Evolutionary conservation across 768 basidiomycete genomes (phyloP), one percentile per base, ranked within the genome.

Genomic region (Xerocomus potaroensis): DNA sequence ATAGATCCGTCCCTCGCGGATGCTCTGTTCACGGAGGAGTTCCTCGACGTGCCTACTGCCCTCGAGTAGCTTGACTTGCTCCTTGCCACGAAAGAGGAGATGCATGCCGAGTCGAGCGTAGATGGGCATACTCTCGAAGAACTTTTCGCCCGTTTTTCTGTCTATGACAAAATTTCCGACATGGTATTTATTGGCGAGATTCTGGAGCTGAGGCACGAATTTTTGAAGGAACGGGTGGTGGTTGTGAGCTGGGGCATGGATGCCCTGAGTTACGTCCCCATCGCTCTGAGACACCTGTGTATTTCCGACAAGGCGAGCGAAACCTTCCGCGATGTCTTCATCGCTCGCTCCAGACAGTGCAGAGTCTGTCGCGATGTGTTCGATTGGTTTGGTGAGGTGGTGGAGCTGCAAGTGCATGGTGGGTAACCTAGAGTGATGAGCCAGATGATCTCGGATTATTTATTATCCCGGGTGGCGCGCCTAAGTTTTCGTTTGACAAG

Each of bases 101-200:
- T 89, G 87, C 87, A 89, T 89, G 7, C 82, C 83, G 37, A 85
- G 70, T 62, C 81, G 71, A 2, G 78, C 75, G 55, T 81, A 87
- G 35, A 87, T 70, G 1, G 86, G 86, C 86, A 88, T 88, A 26
- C 72, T 73, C 68, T 88, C 86, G 48, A 86, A 87, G 49, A 82
- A 71, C 56, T 72, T 74, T 58, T 80, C 68, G 7, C 63, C 67
- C 1, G 72, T 69, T 7, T 67, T 72, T 31, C 81, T 69, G 24
- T 77, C 63, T 18, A 71, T 58, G 22, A 82, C 79, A 56, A 68
- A 84, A 57, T 84, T 84, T 3, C 81, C 81, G 41, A 77, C 65
- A 45, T 84, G 81, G 50, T 77, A 76, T 23, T 71, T 64, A 5
- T 60, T 55, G 3, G 79, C 80, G 19, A 81, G 63, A 45, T 71